These are phyloP conservation scores for Syncephalastrum monosporum DNA, from an alignment of 371 early-diverging fungal genomes.

Conservation along the genomic window DNA sequence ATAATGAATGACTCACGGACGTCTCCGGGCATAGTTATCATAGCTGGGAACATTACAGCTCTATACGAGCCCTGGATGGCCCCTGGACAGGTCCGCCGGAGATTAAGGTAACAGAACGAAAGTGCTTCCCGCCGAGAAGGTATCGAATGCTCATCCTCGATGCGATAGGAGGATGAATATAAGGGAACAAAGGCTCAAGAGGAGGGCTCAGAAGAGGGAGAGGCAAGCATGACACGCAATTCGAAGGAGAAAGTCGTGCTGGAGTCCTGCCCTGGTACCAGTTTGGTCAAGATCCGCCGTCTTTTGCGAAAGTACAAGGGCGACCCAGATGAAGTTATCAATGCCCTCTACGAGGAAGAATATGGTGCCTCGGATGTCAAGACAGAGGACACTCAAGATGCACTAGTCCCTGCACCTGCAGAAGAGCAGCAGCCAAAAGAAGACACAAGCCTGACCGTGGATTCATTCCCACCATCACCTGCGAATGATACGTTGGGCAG, in stretches of 20 bases:
- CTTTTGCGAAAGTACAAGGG: constrained; percentile 49
- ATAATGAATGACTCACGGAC: background rate
- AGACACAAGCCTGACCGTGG: too few relatives aligned
- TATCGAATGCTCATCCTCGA: background rate
- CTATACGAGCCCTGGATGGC: constrained; percentile 67
- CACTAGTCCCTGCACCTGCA: too few relatives aligned
- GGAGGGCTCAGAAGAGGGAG: constrained; percentile 22
- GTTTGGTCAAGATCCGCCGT: constrained; percentile 46
- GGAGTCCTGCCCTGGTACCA: constrained; percentile 46
- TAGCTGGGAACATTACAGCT: constrained; percentile 86
- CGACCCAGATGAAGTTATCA: constrained; percentile 55
- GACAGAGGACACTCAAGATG: too few relatives aligned
- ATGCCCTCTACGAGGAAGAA: constrained; percentile 42
- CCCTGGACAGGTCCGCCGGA: constrained; percentile 65
- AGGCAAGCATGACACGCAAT: constrained; percentile 12
- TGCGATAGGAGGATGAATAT: constrained; percentile 3
- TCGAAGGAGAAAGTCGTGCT: constrained; percentile 51
- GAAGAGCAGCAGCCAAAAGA: too few relatives aligned
- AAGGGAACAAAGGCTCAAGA: constrained; percentile 3
- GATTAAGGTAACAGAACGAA: constrained; percentile 30
- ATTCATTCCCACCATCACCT: too few relatives aligned
- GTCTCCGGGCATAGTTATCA: constrained; percentile 53
- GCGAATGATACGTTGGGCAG: too few relatives aligned
- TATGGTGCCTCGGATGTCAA: too few relatives aligned
- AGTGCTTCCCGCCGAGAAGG: background rate